phyloP scores from a whole-genome alignment of 768 basidiomycete species.

The Mycena alexandri region DNA sequence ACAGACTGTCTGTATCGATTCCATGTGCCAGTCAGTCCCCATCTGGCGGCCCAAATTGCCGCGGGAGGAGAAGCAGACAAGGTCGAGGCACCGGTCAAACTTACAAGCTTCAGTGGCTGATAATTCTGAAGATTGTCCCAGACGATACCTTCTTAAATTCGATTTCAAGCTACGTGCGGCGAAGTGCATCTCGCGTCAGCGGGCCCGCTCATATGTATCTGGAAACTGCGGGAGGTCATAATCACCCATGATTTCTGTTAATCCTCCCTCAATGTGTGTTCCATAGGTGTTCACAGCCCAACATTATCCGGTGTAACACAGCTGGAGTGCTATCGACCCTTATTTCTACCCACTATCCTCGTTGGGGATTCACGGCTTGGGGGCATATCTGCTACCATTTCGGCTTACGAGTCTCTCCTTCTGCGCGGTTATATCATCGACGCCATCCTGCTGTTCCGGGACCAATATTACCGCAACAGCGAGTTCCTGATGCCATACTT shows the following conservation, averaged over 20 bases:
- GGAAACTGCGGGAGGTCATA: conserved; percentile 93
- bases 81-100: conserved; percentile 38
- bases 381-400: conserved; percentile 92
- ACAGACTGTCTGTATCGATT: conserved; percentile 86
- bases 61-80: conserved; percentile 45
- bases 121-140: conserved; percentile 62
- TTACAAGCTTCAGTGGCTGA: conserved; percentile 32
- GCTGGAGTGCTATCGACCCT: conserved; percentile 86
- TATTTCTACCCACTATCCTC: conserved; percentile 89
- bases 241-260: conserved; percentile 6
- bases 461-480: conserved; percentile 89
- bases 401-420: conserved; percentile 91
- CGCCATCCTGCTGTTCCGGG: conserved; percentile 84
- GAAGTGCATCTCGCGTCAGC: conserved; percentile 55
- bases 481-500: conserved; percentile 89
- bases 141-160: conserved; percentile 76
- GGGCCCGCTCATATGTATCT: conserved; percentile 76
- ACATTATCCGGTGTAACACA: conserved; percentile 87
- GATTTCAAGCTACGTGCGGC: conserved; percentile 71
- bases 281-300: conserved; percentile 91
- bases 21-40: conserved; percentile 93
- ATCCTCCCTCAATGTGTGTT: conserved; percentile 7
- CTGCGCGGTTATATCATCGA: conserved; percentile 92
- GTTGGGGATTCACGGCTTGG: conserved; percentile 92
- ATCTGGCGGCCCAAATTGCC: conserved; percentile 80